Evolutionary conservation across 2,329 filamentous ascomycete species (phyloP).

Genomic region (Paecilomyces sp.): DNA sequence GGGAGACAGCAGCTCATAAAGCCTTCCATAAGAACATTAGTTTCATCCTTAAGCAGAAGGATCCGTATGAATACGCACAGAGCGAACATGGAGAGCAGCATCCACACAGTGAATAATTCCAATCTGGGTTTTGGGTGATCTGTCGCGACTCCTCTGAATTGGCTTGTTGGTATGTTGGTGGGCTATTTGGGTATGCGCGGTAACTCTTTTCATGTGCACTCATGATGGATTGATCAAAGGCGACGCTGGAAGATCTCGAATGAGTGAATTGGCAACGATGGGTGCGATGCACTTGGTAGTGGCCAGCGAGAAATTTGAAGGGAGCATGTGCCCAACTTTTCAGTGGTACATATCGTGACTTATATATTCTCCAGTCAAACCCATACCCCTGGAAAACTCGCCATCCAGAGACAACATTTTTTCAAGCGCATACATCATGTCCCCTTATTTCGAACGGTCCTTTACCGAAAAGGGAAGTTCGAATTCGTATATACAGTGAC

Average conservation of each 20-base stretch:
- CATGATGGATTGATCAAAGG: background rate
- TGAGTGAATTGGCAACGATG: too few species aligned
- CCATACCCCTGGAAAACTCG: background rate
- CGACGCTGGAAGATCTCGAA: background rate
- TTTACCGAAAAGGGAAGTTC: conserved; percentile 4
- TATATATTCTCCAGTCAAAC: background rate
- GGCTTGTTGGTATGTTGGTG: background rate
- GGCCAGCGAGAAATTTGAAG: too few species aligned
- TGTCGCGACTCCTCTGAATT: background rate
- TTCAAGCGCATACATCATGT: background rate
- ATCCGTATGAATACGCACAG: conserved; percentile 5
- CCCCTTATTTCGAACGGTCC: background rate
- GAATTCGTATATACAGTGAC: conserved; percentile 1
- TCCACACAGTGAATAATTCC: conserved; percentile 11
- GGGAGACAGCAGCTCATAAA: conserved; percentile 10
- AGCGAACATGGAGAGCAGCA: conserved; percentile 10
- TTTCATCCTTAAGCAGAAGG: background rate
- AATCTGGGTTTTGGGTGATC: conserved; percentile 6
- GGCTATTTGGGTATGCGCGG: conserved; percentile 2
- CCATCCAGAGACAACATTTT: background rate
- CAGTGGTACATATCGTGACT: too few species aligned
- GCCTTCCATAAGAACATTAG: conserved; percentile 1
- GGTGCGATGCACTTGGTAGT: too few species aligned
- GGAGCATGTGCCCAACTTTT: too few species aligned
- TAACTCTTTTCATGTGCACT: conserved; percentile 5